A percentile compares a stretch with the other conserved stretches of the same genome.
Evolutionary conservation across 75 land plant species (phyloP).

Genomic region (Sequoiadendron giganteum): DNA sequence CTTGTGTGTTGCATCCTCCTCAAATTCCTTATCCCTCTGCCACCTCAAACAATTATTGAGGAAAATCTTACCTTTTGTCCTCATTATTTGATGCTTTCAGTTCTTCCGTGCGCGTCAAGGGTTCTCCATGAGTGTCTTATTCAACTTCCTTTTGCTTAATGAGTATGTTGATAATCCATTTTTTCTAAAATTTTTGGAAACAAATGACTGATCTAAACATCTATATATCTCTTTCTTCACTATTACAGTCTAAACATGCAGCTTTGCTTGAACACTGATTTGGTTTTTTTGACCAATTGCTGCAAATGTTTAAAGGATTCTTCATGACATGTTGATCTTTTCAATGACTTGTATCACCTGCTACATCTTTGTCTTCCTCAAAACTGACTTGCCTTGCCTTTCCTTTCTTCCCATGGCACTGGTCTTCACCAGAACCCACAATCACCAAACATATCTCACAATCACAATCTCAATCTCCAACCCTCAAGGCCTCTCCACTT

Average conservation of each 20-base stretch:
- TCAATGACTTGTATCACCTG: too few relatives aligned
- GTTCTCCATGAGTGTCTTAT: not conserved
- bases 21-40: not conserved
- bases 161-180: not conserved
- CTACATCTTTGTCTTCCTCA: too few relatives aligned
- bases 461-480: too few relatives aligned
- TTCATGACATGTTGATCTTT: too few relatives aligned
- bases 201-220: not conserved
- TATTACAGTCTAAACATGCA: not conserved
- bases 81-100: not conserved
- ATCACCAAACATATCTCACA: too few relatives aligned
- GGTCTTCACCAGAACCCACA: too few relatives aligned
- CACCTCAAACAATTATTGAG: not conserved
- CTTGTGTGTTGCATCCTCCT: not conserved
- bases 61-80: not conserved
- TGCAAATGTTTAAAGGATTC: not conserved
- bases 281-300: not conserved
- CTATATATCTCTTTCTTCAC: not conserved
- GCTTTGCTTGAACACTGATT: not conserved
- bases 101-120: not conserved
- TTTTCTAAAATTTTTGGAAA: not conserved
- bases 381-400: too few relatives aligned
- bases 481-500: too few relatives aligned
- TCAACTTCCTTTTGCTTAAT: not conserved
- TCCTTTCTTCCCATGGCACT: too few relatives aligned